Base-by-base conservation (phyloP, 352 stramenopile genomes). In the Hyaloperonospora arabidopsidis region DNA sequence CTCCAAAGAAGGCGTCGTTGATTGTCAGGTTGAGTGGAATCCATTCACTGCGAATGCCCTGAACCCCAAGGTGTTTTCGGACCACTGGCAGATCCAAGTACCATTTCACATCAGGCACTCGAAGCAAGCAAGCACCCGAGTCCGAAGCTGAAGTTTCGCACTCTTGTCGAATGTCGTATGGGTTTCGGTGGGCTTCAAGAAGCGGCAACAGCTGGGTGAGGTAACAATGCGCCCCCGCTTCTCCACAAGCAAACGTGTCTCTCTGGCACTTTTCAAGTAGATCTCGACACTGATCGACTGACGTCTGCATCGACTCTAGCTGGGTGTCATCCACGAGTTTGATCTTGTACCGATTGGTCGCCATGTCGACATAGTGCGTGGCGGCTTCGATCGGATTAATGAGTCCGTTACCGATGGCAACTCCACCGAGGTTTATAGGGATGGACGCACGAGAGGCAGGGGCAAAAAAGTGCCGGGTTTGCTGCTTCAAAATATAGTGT, bases 1-100 rank as follows among this genome's bases (percentile, higher is more conserved):
- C 25, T 3, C 25, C 25, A 29, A 29, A 29, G 7, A 8, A 29
- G 25, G 25, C 25, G 25, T 7, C 25, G 25, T 29, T 29, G 36
- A 98, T 84, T 2, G 85, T 73, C 54, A 77, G 83, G 67, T 97
- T 97, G 64, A 91, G 95, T 22, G 78, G 67, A 28, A 81, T 55
- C 93, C 93, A 98, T 43, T 65, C 35, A n/a, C 43, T 38, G n/a
- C 59, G 43, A n/a, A 21, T 63, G 32, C 58, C 54, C 35, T 70
- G 49, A 8, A 74, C 67, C 12, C 57, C 63, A 25, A 82, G 53
- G 17, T 61, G 71, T 19, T 54, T 25, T 19, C 58, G 67, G 23
- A 79, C 36, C 2, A 47, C n/a, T 4, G 65, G 53, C 25, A 52
- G 62, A 62, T 97, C 93, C 10, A 86, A 35, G 46, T 79, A 87